Evolutionary conservation across 192 early-diverging fungal genomes (phyloP), one percentile per base, ranked within the genome.

Genomic region (Coemansia sp.): DNA sequence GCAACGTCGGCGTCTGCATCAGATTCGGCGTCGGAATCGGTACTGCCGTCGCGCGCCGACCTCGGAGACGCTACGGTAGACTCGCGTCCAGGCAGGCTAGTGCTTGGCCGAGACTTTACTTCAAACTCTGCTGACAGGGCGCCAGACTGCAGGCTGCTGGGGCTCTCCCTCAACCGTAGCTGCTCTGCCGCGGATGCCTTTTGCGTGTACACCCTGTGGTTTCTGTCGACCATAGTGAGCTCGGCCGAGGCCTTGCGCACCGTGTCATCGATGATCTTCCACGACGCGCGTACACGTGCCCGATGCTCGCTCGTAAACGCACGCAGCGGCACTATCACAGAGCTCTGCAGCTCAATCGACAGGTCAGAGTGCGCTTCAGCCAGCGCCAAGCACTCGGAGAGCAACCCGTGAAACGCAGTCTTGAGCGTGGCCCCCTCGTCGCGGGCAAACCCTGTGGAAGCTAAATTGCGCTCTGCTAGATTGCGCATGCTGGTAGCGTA

Each of bases 351-450:
- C 63, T 82, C 80, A 4, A 70, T 36, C 1, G 70, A 74, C 58
- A 82, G 37, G 24, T 72, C 68, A 1, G 70, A 29, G 53, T 82
- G 80, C 0, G 68, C 68, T 18, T 65, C 66, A 27, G 70, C 32
- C 42, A 76, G 55, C 8, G 64, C 62, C 18, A 70, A 32, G 61
- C 74, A 72, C 43, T 82, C 80, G 36, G 61, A 37, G 14, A 70
- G 59, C 21, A 82, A 60, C n/a, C 74, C 80, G 50, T 67, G 68
- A 39, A 50, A 82, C 10, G 74, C 80, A 3, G 70, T 77, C 40
- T 76, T 76, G 39, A 82, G 70, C 32, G 80, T 76, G 6, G 80
- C 80, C 21, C 80, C 80, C 40, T 82, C 80, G 68, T 82, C 74
- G 42, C 71, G 74, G 1, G 58, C 70, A 43, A 82, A 82, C 7